Base-by-base conservation (phyloP, 768 basidiomycete species). In the Trametes villosa region DNA sequence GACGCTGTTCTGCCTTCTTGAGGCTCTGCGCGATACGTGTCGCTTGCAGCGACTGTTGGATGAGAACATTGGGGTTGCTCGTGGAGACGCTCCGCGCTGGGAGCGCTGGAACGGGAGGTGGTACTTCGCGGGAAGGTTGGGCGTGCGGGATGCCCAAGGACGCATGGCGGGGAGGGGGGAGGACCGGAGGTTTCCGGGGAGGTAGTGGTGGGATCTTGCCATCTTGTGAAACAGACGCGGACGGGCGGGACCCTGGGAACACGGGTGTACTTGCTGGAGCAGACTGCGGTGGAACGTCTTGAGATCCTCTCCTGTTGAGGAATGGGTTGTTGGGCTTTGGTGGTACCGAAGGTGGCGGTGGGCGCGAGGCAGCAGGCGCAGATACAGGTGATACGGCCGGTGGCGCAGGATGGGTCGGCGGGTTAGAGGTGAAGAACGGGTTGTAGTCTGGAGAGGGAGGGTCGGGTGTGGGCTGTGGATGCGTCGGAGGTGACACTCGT, bases 1-100 rank as follows among this genome's bases (percentile, higher is more conserved):
- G 77, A 62, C 83, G 79, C 41, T 83, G 84, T 66, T 91, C 87
- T 0, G 83, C 86, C 48, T 83, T 82, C 72, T 91, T 89, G 73
- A 90, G 77, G 4, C 81, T 81, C 70, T 89, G 86, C 1, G 83
- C 91, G 0, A 83, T 82, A 67, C 89, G 89, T 58, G 83, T 86
- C 7, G 91, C 91, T 53, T 88, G 85, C 0, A 93, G 75, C 22
- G 84, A 86, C 71, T 92, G 89, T 60, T 82, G 79, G 12, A 85
- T 87, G 24, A 84, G 85, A 29, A 84, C 73, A 54, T 89, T 87
- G 57, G 75, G 61, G 63, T 68, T 51, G 20, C 67, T 67, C 8
- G 70, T 57, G 2, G 65, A 56, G n/a, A 55, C 62, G 34, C 56
- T 66, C 24, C 61, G 4, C 65, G 70, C 40, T 60, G 60, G 36